Evolutionary conservation across 352 stramenopile genomes (phyloP).

Genomic region (Globisporangium camurandrum): DNA sequence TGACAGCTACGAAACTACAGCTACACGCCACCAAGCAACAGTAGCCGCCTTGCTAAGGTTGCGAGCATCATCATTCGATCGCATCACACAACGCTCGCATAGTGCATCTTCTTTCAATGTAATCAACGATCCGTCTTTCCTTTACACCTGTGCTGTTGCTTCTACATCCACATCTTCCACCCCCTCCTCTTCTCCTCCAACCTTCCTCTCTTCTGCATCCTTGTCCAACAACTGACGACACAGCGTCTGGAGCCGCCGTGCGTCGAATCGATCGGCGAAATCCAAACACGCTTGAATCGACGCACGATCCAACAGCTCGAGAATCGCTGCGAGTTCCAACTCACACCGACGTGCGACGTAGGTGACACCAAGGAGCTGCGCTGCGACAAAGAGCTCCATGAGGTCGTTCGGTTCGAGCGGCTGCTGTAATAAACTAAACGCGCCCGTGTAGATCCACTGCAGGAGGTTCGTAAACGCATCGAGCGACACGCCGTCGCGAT

Average conservation of each 20-base stretch:
- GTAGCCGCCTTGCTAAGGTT: neutral
- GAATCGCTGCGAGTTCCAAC: constrained; percentile 40
- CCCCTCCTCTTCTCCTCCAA: no score
- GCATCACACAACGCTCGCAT: no score
- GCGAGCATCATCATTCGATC: neutral
- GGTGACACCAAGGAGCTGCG: constrained; percentile 44
- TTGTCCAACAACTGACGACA: constrained; percentile 16
- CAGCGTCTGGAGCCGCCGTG: constrained; percentile 35
- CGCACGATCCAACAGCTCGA: constrained; percentile 36
- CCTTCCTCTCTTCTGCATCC: neutral
- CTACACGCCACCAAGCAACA: neutral
- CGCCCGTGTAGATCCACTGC: constrained; percentile 70
- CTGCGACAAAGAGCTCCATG: constrained; percentile 69
- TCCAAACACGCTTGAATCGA: constrained; percentile 53
- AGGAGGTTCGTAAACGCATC: constrained; percentile 52
- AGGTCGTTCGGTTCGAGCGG: constrained; percentile 43
- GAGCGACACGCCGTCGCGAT: constrained; percentile 58
- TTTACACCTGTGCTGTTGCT: no score
- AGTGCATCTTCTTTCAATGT: no score
- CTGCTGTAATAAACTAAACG: constrained; percentile 32
- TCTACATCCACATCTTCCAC: no score
- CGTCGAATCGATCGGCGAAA: constrained; percentile 58
- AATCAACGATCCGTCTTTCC: no score
- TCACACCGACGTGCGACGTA: constrained; percentile 56
- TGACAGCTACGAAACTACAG: neutral